These are phyloP conservation scores for Apocynum venetum DNA, from an alignment of 257 asterid species.

Conservation along the genomic window DNA sequence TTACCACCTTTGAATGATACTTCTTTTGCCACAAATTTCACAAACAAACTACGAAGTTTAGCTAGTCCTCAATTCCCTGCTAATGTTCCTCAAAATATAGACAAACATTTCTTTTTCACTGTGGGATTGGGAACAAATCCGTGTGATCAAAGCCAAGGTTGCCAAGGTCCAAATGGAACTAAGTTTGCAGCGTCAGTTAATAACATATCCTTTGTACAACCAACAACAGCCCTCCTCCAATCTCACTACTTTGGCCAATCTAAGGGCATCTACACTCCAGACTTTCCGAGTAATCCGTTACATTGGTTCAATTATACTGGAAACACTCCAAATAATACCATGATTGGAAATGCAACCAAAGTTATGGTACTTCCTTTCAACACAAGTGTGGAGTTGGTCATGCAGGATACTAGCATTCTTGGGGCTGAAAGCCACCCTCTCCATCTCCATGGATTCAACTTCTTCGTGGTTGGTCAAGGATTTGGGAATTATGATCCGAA, in stretches of 20 bases:
- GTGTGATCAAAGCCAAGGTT: constrained; percentile 42
- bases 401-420: not conserved
- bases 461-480: not conserved
- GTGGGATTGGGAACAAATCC: constrained; percentile 61
- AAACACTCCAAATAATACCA: constrained; percentile 22
- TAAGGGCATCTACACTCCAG: constrained; percentile 41
- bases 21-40: constrained; percentile 39
- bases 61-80: constrained; percentile 44
- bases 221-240: constrained; percentile 53
- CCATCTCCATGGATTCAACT: not conserved
- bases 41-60: constrained; percentile 45
- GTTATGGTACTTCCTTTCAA: not conserved
- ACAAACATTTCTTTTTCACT: constrained; percentile 39
- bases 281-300: constrained; percentile 47
- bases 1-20: constrained; percentile 46
- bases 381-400: not conserved
- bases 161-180: constrained; percentile 65
- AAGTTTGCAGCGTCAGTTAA: constrained; percentile 18
- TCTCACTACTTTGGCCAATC: constrained; percentile 38
- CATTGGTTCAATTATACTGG: constrained; percentile 37
- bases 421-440: not conserved
- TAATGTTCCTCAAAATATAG: constrained; percentile 41
- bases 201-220: constrained; percentile 43
- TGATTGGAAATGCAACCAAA: constrained; percentile 28
- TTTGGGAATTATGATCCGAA: not conserved